Evolutionary conservation across 108 stramenopile species (phyloP), one percentile per base, ranked within the genome.

Genomic region (Cyclotella kingstonii): DNA sequence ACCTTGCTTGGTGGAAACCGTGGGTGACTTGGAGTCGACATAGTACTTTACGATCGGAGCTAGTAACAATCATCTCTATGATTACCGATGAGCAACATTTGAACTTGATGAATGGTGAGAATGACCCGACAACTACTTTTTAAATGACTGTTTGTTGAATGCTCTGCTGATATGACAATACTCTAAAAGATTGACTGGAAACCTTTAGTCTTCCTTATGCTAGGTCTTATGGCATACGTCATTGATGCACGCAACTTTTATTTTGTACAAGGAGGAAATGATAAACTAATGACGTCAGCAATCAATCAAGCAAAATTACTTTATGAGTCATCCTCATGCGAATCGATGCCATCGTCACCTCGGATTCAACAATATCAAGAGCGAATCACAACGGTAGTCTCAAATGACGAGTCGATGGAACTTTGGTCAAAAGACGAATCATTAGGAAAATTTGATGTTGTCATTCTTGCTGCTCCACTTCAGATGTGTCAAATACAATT

Each of bases 381-480:
- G 12, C 46, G 40, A 42, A 48, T 70, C 50, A 73, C 61, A 28
- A 53, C 68, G 7, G 54, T 63, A 26, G 58, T 68, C 34, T 53
- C 70, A n/a, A 46, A 44, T 22, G 81, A 75, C 29, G 30, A 56
- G 10, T 57, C 50, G 9, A 73, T 75, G 56, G 68, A 79, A 54
- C 52, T 78, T n/a, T 62, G 65, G 22, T 43, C 60, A 14, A 64
- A 76, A 19, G 75, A 76, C 11, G 62, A 68, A 21, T 58, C 64
- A 4, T 28, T 88, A 17, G 91, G 87, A 27, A 30, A 60, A 0
- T 89, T 64, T 66, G 85, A 92, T 78, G 50, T 84, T 60, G 84
- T 92, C 21, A 69, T 92, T 34, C 66, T 92, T 45, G 91, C 91
- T 0, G 78, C 87, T 28, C 91, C 91, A 12, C 54, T 89, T 54